Conservation (phyloP, 768 basidiomycete species). For the Cystofilobasidium ferigula region DNA sequence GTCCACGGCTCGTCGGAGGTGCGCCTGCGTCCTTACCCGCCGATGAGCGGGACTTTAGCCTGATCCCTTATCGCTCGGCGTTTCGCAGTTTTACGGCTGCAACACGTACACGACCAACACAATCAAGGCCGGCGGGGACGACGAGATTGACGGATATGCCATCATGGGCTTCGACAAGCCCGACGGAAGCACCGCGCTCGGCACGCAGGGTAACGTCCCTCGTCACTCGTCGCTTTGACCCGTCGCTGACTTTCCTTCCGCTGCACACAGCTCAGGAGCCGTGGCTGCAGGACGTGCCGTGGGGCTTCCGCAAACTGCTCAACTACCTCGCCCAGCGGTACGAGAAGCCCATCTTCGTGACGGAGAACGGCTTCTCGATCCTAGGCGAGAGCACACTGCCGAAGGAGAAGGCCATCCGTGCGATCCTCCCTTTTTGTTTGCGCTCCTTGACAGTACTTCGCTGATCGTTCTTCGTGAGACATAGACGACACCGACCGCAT, state of each 20-base stretch:
- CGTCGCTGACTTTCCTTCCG: constrained; percentile 48
- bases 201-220: constrained; percentile 7
- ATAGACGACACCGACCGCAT: constrained; percentile 41
- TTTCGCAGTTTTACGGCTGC: constrained; percentile 31
- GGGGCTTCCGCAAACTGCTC: constrained; percentile 42
- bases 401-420: constrained; percentile 45
- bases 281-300: constrained; percentile 26
- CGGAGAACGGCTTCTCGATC: constrained; percentile 53
- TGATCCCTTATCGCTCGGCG: not conserved
- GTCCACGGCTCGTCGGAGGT: constrained; percentile 35
- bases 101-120: constrained; percentile 31
- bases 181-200: constrained; percentile 28
- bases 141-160: constrained; percentile 29
- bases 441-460: not conserved
- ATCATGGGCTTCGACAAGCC: constrained; percentile 28
- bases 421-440: too few species aligned
- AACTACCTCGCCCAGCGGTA: constrained; percentile 54
- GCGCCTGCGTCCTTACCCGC: constrained; percentile 25
- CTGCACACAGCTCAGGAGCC: constrained; percentile 12
- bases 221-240: constrained; percentile 31
- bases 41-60: too few species aligned
- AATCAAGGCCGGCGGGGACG: constrained; percentile 30
- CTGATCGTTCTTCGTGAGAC: not conserved
- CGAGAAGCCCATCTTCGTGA: constrained; percentile 53
- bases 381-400: constrained; percentile 52